phyloP scores from a whole-genome alignment of 2,329 filamentous ascomycete species.

The Aureobasidium musti region DNA sequence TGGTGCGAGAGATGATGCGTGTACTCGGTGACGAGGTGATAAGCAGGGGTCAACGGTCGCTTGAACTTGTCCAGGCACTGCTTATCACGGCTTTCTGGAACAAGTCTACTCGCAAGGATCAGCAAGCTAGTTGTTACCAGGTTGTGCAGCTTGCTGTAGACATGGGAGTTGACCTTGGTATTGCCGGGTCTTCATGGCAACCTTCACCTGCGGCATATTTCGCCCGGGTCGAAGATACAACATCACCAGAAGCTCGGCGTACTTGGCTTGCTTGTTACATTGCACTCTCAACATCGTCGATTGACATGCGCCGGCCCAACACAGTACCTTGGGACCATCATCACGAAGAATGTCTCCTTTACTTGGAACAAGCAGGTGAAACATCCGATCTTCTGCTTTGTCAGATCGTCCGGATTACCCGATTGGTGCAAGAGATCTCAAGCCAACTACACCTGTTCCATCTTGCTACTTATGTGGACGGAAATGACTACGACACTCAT shows the following conservation, averaged over 20 bases:
- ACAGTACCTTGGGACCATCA: slow-evolving; percentile 33
- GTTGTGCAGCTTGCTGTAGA: slow-evolving; percentile 11
- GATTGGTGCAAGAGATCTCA: slow-evolving; percentile 35
- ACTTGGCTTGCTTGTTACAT: slow-evolving; percentile 34
- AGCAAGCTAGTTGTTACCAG: slow-evolving; percentile 18
- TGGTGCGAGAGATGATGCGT: slow-evolving; percentile 10
- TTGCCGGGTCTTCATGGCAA: not conserved
- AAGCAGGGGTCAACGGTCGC: slow-evolving; percentile 3
- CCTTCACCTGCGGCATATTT: slow-evolving; percentile 15
- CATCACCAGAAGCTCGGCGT: slow-evolving; percentile 29
- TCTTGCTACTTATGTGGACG: slow-evolving; percentile 29
- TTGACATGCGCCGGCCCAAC: slow-evolving; percentile 33
- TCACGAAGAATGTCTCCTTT: slow-evolving; percentile 34
- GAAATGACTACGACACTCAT: slow-evolving; percentile 34
- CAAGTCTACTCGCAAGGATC: not conserved
- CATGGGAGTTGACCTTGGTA: slow-evolving; percentile 13
- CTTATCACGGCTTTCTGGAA: slow-evolving; percentile 14
- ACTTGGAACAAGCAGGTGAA: slow-evolving; percentile 32
- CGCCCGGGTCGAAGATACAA: not conserved
- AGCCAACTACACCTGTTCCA: slow-evolving; percentile 33
- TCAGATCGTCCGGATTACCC: slow-evolving; percentile 36
- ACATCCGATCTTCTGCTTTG: slow-evolving; percentile 34
- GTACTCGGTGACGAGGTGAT: slow-evolving; percentile 18
- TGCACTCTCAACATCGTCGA: slow-evolving; percentile 29
- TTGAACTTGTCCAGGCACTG: slow-evolving; percentile 15